phyloP scores from a whole-genome alignment of 2,329 filamentous ascomycete species.

The Neofusicoccum kwambonambiense region DNA sequence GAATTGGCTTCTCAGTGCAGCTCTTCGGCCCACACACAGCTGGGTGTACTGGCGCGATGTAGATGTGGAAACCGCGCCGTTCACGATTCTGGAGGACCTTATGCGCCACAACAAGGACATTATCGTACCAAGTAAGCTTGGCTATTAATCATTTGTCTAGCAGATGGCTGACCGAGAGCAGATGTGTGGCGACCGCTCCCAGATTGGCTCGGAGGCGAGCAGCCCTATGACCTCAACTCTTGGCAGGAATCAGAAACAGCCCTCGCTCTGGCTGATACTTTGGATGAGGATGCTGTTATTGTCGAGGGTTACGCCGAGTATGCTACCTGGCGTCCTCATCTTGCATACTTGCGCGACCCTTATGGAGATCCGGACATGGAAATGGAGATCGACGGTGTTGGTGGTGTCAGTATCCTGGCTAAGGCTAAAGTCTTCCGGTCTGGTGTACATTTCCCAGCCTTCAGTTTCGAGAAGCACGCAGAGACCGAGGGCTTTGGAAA shows the following conservation, averaged over 20 bases:
- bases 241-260: constrained; percentile 99
- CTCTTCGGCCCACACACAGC: constrained; percentile 88
- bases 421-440: constrained; percentile 94
- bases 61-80: constrained; percentile 94
- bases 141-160: not conserved
- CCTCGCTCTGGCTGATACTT: constrained; percentile 83
- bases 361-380: constrained; percentile 99
- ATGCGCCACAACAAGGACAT: constrained; percentile 99
- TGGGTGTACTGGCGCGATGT: constrained; percentile 99
- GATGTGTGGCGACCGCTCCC: constrained; percentile 97
- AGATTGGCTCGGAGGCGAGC: constrained; percentile 97
- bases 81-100: constrained; percentile 93
- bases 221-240: constrained; percentile 96
- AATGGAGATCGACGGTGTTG: constrained; percentile 98
- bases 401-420: constrained; percentile 93
- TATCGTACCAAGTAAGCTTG: constrained; percentile 89
- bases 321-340: constrained; percentile 94
- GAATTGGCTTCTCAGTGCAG: constrained; percentile 94
- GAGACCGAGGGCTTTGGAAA: constrained; percentile 99
- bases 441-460: constrained; percentile 95
- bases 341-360: constrained; percentile 93
- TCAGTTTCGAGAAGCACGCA: constrained; percentile 97
- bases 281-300: constrained; percentile 97
- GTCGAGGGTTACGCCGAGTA: constrained; percentile 99
- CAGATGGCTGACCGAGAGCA: constrained; percentile 25